phyloP scores from a whole-genome alignment of 2,329 filamentous ascomycete species.

The Neonectria hederae region DNA sequence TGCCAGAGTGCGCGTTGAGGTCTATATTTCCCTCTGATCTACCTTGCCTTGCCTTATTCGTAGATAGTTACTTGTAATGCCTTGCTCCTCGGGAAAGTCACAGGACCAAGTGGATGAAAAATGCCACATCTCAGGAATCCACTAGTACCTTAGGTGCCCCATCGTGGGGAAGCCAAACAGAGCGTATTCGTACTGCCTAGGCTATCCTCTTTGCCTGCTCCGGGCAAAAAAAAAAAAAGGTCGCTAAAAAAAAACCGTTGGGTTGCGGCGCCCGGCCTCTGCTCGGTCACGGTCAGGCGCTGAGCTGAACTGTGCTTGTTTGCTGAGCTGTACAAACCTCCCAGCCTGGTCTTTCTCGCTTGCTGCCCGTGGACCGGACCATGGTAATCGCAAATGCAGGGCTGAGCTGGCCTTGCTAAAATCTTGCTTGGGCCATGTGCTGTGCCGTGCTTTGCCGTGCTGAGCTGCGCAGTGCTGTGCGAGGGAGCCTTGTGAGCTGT shows the following conservation, averaged over 20 bases:
- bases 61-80: neutral
- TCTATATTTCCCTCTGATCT: too few species aligned
- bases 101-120: neutral
- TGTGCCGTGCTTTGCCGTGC: slow-evolving; percentile 22
- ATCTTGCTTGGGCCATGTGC: slow-evolving; percentile 13
- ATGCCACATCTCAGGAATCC: neutral
- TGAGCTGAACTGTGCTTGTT: slow-evolving; percentile 9
- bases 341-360: slow-evolving; percentile 14
- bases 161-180: neutral
- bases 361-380: neutral
- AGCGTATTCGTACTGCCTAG: neutral
- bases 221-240: neutral
- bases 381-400: slow-evolving; percentile 9
- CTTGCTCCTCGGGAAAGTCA: neutral
- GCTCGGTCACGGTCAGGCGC: slow-evolving; percentile 3
- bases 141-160: neutral
- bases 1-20: neutral
- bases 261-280: slow-evolving; percentile 3
- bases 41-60: too few species aligned
- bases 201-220: neutral
- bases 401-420: slow-evolving; percentile 18
- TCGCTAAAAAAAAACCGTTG: slow-evolving; percentile 4
- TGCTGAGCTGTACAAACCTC: slow-evolving; percentile 20
- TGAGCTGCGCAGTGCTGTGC: neutral
- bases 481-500: neutral